These are phyloP conservation scores for Saccharomyces paradoxus DNA, from an alignment of 805 yeast genomes.

Conservation along the genomic window DNA sequence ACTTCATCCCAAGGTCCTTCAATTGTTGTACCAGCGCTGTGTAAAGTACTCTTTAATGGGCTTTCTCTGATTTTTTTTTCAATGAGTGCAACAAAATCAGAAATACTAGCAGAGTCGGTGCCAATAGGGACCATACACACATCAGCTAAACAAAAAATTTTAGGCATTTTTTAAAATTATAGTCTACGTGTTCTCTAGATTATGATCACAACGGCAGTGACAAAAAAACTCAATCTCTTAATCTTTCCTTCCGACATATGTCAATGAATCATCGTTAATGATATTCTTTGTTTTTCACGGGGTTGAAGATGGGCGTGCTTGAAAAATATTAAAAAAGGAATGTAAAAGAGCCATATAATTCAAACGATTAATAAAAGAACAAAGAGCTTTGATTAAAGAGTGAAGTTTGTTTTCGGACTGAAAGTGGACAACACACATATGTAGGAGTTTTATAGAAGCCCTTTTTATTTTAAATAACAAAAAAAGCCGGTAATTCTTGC, in stretches of 20 bases:
- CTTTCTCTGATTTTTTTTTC: conserved; percentile 56
- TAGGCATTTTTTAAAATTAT: not conserved
- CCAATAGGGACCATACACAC: conserved; percentile 85
- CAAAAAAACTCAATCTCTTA: not conserved
- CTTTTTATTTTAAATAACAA: no score
- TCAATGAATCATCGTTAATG: not conserved
- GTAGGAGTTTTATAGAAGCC: no score
- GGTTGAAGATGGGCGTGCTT: not conserved
- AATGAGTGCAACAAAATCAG: conserved; percentile 67
- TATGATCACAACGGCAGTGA: not conserved
- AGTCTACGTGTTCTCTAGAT: not conserved
- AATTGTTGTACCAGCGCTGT: conserved; percentile 88
- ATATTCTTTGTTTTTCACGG: not conserved
- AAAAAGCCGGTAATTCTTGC: no score
- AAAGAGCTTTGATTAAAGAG: not conserved
- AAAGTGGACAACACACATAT: not conserved
- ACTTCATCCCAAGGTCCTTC: conserved; percentile 93
- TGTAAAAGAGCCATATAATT: not conserved
- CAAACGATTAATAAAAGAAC: no score
- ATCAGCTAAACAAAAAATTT: conserved; percentile 69
- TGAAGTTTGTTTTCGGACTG: not conserved
- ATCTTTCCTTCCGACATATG: not conserved
- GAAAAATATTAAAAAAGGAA: not conserved
- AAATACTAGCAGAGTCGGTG: conserved; percentile 67
- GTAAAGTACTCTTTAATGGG: conserved; percentile 60